Evolutionary conservation across 306 rosid species (phyloP).

Genomic region (Astragalus membranaceus): DNA sequence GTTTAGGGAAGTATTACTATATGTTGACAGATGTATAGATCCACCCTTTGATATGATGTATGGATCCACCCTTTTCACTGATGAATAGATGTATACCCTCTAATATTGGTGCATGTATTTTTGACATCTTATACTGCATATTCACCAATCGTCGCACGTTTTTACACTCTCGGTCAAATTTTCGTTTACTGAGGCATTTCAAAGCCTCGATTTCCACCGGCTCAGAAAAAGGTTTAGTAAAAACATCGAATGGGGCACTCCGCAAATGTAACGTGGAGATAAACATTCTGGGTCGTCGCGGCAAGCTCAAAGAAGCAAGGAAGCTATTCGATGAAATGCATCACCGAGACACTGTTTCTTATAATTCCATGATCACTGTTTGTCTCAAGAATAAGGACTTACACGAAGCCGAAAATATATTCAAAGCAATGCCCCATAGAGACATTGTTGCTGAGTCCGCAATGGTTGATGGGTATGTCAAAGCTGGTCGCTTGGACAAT

Average conservation of each 20-base stretch:
- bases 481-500: constrained; percentile 33
- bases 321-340: constrained; percentile 36
- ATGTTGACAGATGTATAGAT: no score
- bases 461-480: constrained; percentile 37
- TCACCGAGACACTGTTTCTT: constrained; percentile 23
- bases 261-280: constrained; percentile 22
- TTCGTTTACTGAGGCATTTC: constrained; percentile 5
- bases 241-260: background rate
- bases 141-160: background rate
- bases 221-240: background rate
- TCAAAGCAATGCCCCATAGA: constrained; percentile 15
- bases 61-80: no score
- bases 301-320: constrained; percentile 28
- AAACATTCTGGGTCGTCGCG: constrained; percentile 12
- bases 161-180: background rate
- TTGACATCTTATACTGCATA: no score
- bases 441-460: constrained; percentile 30
- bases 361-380: constrained; percentile 27
- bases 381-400: constrained; percentile 26
- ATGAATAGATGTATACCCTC: no score
- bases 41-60: no score
- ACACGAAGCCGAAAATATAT: constrained; percentile 20
- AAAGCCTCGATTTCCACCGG: constrained; percentile 1
- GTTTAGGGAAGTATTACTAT: no score
- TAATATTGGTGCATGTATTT: no score